Percentiles rank a stretch among this genome's conserved stretches.
Conservation (phyloP, 805 yeast genomes). For the Candida taoyuanica region DNA sequence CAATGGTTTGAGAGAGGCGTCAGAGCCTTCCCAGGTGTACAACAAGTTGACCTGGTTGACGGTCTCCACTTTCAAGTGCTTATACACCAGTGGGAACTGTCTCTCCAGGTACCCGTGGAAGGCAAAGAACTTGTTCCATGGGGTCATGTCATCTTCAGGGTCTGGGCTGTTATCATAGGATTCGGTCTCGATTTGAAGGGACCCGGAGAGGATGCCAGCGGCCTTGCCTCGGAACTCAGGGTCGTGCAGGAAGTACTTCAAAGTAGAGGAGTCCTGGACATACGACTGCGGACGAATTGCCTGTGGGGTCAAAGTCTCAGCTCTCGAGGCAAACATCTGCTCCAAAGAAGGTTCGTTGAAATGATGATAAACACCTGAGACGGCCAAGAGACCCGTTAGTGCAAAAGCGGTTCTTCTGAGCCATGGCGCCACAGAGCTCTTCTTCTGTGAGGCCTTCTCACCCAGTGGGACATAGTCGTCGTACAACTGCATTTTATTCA, state of each 20-base stretch:
- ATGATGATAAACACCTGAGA: conserved; percentile 7
- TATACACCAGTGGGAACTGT: conserved; percentile 51
- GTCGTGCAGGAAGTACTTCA: conserved; percentile 14
- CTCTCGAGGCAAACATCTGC: background rate
- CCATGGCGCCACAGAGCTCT: conserved; percentile 6
- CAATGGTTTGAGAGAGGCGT: conserved; percentile 50
- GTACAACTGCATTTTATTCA: background rate
- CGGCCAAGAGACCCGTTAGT: conserved; percentile 7
- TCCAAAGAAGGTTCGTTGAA: background rate
- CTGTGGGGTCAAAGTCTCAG: background rate
- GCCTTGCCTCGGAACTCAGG: conserved; percentile 11
- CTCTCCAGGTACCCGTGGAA: conserved; percentile 50
- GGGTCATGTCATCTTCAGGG: conserved; percentile 33
- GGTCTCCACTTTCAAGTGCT: conserved; percentile 43
- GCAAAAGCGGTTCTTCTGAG: conserved; percentile 8
- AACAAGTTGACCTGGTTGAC: conserved; percentile 63
- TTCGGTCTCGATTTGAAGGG: conserved; percentile 17
- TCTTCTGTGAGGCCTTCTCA: conserved; percentile 1
- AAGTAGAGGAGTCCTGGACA: conserved; percentile 7
- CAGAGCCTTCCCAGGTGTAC: conserved; percentile 56
- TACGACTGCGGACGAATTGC: conserved; percentile 14
- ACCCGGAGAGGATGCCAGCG: conserved; percentile 12
- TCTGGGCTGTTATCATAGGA: conserved; percentile 15
- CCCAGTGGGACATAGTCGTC: conserved; percentile 7
- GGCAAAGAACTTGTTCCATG: conserved; percentile 18